Base-by-base conservation (phyloP, 2,329 filamentous ascomycete genomes). In the Talaromyces sp. region DNA sequence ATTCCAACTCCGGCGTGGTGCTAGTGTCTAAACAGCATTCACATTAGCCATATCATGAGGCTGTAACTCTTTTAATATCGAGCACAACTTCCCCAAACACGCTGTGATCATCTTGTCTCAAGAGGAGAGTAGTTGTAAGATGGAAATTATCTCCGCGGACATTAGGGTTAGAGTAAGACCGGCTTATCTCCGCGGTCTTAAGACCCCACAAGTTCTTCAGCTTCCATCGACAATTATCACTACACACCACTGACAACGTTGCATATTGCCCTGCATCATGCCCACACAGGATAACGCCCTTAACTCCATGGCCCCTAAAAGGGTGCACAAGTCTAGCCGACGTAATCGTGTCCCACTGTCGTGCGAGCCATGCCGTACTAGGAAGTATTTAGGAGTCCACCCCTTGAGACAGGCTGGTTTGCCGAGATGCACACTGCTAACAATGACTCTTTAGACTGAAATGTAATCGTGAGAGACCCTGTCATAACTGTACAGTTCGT, bases 401-500 rank as follows among this genome's bases (percentile, higher is more conserved):
- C 7, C 17, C 17, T 33, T 43, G 25, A 13, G 15, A 25, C 62
- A 43, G 10, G n/a, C 15, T 28, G 21, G 7, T 17, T 39, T 39
- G 9, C n/a, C 3, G n/a, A 19, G 15, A 39, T 7, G 48, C 8
- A n/a, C 7, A n/a, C 7, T 54, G 63, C 60, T 61, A 66, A 63
- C 65, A 59, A 25, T 22, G 6, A n/a, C 19, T 17, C 46, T 35
- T 56, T 62, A 85, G 81, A 68, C 83, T 94, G 75, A 97, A 96
- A 83, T 97, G 93, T 78, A 96, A 97, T 74, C 87, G 94, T 69
- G 86, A 84, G 62, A 85, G 91, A 63, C 93, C 93, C 57, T 97
- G 91, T 77, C 91, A 94, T 76, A 97, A 97, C 71, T 97, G 93
- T 74, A 85, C 89, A 58, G 96, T 95, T 77, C 87, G 91, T 66